phyloP scores from a whole-genome alignment of 73 alveolate genomes.

The Paramecium sonneborni region DNA sequence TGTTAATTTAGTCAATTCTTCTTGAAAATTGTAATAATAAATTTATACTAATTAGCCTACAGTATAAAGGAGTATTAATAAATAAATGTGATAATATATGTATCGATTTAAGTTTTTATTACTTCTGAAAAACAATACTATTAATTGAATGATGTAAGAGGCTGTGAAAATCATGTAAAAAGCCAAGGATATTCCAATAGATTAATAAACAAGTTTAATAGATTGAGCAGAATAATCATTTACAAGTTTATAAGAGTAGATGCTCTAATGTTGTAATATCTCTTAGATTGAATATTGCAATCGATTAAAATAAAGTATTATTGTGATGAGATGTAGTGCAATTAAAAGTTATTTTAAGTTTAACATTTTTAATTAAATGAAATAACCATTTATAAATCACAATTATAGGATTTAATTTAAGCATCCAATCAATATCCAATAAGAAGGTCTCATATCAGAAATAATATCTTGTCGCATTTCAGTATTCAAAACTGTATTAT shows the following conservation, averaged over 20 bases:
- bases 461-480: constrained; percentile 25
- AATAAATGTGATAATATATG: constrained; percentile 2
- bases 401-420: neutral
- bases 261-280: neutral
- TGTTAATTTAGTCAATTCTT: constrained; percentile 8
- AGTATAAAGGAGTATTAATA: neutral
- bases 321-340: constrained; percentile 2
- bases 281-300: neutral
- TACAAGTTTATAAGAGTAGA: neutral
- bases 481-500: neutral
- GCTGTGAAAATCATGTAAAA: neutral
- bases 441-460: constrained; percentile 54
- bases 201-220: neutral
- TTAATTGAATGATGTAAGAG: neutral
- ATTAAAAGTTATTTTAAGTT: constrained; percentile 26
- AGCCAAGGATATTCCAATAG: neutral
- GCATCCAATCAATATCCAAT: constrained; percentile 58
- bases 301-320: constrained; percentile 27
- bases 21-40: neutral
- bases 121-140: neutral
- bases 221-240: constrained; percentile 32
- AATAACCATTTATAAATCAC: constrained; percentile 6
- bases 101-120: constrained; percentile 2
- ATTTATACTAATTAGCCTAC: constrained; percentile 17
- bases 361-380: constrained; percentile 9